Evolutionary conservation across 192 early-diverging fungal species (phyloP), one percentile per base, ranked within the genome.

Genomic region (Paraglomus brasilianum): DNA sequence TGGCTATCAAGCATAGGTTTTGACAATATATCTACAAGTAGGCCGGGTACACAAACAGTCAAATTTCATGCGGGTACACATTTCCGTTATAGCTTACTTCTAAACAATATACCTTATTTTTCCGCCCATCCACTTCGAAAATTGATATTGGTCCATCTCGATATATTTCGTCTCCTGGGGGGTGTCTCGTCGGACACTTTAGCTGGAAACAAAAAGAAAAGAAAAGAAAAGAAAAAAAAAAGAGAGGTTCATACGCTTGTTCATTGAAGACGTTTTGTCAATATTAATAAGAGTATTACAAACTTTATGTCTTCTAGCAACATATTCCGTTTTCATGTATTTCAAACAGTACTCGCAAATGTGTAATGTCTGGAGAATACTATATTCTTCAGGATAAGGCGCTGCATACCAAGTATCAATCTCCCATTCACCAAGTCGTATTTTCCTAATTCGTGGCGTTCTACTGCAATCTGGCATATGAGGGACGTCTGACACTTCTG

Each of bases 151-250:
- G 81, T n/a, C 85, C 90, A 70, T 97, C 92, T 42, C 95, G 82
- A 75, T 97, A 97, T 40, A 98, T 96, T 70, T 97, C 95, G 70
- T 96, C 92, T 14, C 97, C 97, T n/a, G 97, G 97, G 10, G 97
- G 97, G 66, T 91, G 85, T 45, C 78, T 79, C 51, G 88, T 78
- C 1, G 76, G 66, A 74, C 96, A 97, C 68, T 97, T 96, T 49
- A 81, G 43, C 74, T 86, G 72, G 10, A 30, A 36, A 17, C 40
- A 17, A n/a, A n/a, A 19, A 10, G 49, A 9, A 17, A 44, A 5
- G 36, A 61, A 46, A 49, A 43, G 2, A 51, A 36, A 8, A 14
- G 11, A 11, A 24, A 24, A 43, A 72, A 52, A 45, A 38, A 60
- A 22, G 40, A 47, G 8, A 19, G 5, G 8, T 30, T 70, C 3